Base-by-base conservation (phyloP, 2,329 filamentous ascomycete species). In the Penicillium palitans region DNA sequence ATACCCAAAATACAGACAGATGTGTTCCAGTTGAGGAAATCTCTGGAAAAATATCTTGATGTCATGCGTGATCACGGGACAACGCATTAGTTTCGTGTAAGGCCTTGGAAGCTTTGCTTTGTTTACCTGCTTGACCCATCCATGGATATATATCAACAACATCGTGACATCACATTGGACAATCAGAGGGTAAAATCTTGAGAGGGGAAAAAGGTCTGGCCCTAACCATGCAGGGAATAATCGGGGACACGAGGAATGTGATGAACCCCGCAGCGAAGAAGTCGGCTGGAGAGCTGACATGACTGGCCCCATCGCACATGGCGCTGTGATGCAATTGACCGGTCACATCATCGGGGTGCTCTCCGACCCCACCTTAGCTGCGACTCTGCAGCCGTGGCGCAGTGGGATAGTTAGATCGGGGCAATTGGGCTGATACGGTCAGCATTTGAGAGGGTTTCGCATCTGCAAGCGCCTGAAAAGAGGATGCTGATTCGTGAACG, bases 11-110 rank as follows among this genome's bases (percentile, higher is more conserved):
- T 52, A 52, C 47, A 46, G 9, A 33, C 12, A 31, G 25, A 25
- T 1, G 6, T 4, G 12, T 33, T 33, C 31, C 31, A 33, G 25
- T 27, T 27, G 25, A 13, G 29, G 21, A 31, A 52, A 56, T 56
- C 46, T 39, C 24, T 49, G 24, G 42, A 19, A 45, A n/a, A 21
- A 25, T 2, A 24, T 17, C 12, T 33, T 58, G 63, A 64, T 64
- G 59, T 66, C 63, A 65, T 61, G 39, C 37, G 51, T 10, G 35
- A 66, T 70, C 67, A 69, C 66, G 68, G 68, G 68, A 66, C 48
- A 55, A 35, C 63, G 63, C 60, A 66, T 61, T 25, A 12, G 52
- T 62, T 67, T 68, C 66, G 64, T 52, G 53, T 10, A 12, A 31
- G 25, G 12, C 10, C 29, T 31, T 31, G 29, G 29, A 31, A 31